Evolutionary conservation across 2,329 filamentous ascomycete species (phyloP).

Genomic region (Aspergillus sergii): DNA sequence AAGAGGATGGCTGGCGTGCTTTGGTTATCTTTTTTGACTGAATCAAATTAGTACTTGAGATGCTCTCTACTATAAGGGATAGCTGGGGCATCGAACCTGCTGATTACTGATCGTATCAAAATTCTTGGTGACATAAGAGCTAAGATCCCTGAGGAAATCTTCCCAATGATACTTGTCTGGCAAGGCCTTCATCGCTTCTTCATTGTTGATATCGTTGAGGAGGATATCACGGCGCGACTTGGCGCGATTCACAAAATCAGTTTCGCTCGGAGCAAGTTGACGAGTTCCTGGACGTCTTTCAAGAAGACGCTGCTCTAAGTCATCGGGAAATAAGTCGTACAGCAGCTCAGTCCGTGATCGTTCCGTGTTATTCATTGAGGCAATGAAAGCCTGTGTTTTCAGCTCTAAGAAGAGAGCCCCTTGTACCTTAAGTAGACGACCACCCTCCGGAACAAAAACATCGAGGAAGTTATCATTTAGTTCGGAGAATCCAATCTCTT

Average conservation of each 20-base stretch:
- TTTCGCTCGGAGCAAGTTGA: slow-evolving; percentile 59
- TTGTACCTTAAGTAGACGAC: slow-evolving; percentile 61
- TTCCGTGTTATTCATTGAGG: slow-evolving; percentile 60
- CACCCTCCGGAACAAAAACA: slow-evolving; percentile 63
- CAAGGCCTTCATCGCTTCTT: slow-evolving; percentile 52
- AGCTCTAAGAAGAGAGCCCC: slow-evolving; percentile 64
- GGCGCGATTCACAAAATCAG: slow-evolving; percentile 60
- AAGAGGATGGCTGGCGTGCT: slow-evolving; percentile 38
- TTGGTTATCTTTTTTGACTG: slow-evolving; percentile 44
- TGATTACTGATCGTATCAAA: slow-evolving; percentile 56
- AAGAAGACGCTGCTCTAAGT: slow-evolving; percentile 58
- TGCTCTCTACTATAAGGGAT: not conserved
- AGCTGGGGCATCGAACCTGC: slow-evolving; percentile 38
- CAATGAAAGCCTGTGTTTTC: slow-evolving; percentile 69
- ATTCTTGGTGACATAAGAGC: slow-evolving; percentile 60
- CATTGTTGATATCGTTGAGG: slow-evolving; percentile 55
- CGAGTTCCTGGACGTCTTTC: slow-evolving; percentile 57
- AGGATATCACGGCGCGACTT: slow-evolving; percentile 60
- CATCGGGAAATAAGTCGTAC: slow-evolving; percentile 61
- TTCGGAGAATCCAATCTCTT: slow-evolving; percentile 66
- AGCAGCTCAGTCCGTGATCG: slow-evolving; percentile 59
- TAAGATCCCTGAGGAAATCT: slow-evolving; percentile 63
- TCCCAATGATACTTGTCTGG: slow-evolving; percentile 66
- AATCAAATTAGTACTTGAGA: slow-evolving; percentile 22
- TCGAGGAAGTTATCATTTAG: slow-evolving; percentile 66